A percentile compares a stretch with the other conserved stretches of the same genome.
Conservation (phyloP, 1,139 yeast genomes). For the Scheffersomyces insectosa region DNA sequence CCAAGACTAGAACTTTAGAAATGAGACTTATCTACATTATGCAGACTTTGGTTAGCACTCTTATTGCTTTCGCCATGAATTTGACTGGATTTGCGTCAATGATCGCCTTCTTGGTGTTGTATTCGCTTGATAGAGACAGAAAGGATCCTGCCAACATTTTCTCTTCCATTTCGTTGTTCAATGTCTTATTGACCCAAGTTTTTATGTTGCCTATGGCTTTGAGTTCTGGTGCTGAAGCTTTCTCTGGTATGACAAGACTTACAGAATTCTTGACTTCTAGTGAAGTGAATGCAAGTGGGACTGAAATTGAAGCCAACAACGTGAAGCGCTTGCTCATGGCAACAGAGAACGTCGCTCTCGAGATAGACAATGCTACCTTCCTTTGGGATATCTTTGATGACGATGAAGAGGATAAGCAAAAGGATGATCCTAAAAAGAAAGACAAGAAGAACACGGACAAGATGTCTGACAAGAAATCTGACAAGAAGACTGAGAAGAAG, state of each 20-base stretch:
- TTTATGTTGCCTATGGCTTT: slow-evolving; percentile 15
- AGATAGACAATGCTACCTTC: slow-evolving; percentile 27
- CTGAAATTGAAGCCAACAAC: slow-evolving; percentile 10
- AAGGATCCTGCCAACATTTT: slow-evolving; percentile 16
- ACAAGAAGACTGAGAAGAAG: slow-evolving; percentile 4
- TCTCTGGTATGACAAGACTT: slow-evolving; percentile 12
- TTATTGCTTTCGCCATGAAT: slow-evolving; percentile 10
- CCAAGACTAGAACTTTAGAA: slow-evolving; percentile 7
- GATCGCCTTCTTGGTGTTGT: slow-evolving; percentile 13
- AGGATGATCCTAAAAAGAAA: slow-evolving; percentile 1
- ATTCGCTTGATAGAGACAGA: slow-evolving; percentile 6
- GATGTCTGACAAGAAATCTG: slow-evolving; percentile 3
- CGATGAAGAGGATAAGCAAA: slow-evolving; percentile 17
- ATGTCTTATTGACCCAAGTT: slow-evolving; percentile 10
- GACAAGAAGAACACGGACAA: slow-evolving; percentile 8
- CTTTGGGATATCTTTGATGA: slow-evolving; percentile 42
- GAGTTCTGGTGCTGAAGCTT: slow-evolving; percentile 12
- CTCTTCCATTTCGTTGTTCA: slow-evolving; percentile 16
- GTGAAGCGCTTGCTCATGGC: slow-evolving; percentile 18
- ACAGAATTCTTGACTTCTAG: slow-evolving; percentile 27
- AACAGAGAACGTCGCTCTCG: slow-evolving; percentile 21
- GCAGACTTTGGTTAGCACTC: slow-evolving; percentile 11
- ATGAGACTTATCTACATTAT: slow-evolving; percentile 10
- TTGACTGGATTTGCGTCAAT: slow-evolving; percentile 12
- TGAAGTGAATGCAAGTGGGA: slow-evolving; percentile 15